Evolutionary conservation across 331 rosid genomes (phyloP).

Genomic region (Quercus phellos): DNA sequence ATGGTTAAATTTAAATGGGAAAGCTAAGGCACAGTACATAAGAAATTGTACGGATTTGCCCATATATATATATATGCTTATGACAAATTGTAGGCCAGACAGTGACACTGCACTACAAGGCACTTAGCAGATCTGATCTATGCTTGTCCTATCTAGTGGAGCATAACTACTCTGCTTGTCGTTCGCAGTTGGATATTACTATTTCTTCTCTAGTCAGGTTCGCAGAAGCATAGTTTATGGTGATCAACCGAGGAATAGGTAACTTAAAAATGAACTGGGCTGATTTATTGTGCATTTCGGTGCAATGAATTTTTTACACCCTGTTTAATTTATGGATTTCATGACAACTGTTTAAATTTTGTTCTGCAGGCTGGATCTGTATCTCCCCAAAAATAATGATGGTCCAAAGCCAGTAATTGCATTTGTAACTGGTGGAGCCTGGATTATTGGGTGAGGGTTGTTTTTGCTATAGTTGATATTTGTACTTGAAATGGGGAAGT

Average conservation of each 20-base stretch:
- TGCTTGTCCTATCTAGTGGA: neutral
- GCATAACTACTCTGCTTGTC: slow-evolving; percentile 3
- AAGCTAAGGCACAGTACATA: no score
- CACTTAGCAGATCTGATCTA: no score
- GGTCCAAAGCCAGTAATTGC: slow-evolving; percentile 91
- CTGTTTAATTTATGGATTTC: slow-evolving; percentile 11
- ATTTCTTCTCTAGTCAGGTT: slow-evolving; percentile 76
- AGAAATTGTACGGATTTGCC: neutral
- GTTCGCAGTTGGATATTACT: slow-evolving; percentile 73
- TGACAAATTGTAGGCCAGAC: no score
- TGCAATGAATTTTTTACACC: neutral
- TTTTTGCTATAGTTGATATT: neutral
- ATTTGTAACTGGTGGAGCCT: slow-evolving; percentile 94
- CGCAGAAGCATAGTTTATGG: slow-evolving; percentile 84
- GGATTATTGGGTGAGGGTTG: slow-evolving; percentile 87
- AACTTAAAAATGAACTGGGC: slow-evolving; percentile 6
- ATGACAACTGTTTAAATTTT: slow-evolving; percentile 13
- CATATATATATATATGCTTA: no score
- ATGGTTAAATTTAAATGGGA: no score
- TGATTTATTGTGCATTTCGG: neutral
- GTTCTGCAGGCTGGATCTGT: slow-evolving; percentile 81
- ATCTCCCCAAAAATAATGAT: slow-evolving; percentile 59
- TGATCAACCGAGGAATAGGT: slow-evolving; percentile 95
- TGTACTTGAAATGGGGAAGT: neutral
- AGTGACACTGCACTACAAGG: no score